phyloP scores from a whole-genome alignment of 164 flowering plant genomes.

The Vitis amurensis region DNA sequence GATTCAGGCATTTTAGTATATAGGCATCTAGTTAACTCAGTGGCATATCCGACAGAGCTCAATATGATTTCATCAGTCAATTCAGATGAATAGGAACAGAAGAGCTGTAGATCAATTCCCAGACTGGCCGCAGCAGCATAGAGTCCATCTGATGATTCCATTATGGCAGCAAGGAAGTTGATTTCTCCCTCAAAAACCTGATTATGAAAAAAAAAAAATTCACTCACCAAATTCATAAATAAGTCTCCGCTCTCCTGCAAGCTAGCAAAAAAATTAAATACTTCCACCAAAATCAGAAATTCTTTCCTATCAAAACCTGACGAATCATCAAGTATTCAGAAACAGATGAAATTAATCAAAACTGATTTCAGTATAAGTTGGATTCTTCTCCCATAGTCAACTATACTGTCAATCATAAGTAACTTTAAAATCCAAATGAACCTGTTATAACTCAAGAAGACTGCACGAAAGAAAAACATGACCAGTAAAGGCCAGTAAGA shows the following conservation, averaged over 20 bases:
- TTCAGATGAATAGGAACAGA: conserved; percentile 71
- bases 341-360: no score
- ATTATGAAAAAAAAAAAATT: background rate
- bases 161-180: conserved; percentile 57
- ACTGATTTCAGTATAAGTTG: background rate
- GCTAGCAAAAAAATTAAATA: background rate
- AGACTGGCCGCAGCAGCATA: conserved; percentile 92
- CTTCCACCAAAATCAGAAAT: no score
- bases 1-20: conserved; percentile 80
- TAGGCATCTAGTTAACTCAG: conserved; percentile 34
- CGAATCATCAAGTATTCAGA: background rate
- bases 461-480: background rate
- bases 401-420: background rate
- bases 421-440: background rate
- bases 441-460: background rate
- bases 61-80: conserved; percentile 80
- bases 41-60: conserved; percentile 50
- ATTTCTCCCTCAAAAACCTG: conserved; percentile 92
- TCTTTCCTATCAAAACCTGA: background rate
- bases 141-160: conserved; percentile 92
- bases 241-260: no score
- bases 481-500: background rate
- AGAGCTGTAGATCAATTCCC: conserved; percentile 78
- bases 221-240: background rate
- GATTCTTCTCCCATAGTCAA: background rate